Evolutionary conservation across 2,329 filamentous ascomycete genomes (phyloP).

Genomic region (Fusarium sp.): DNA sequence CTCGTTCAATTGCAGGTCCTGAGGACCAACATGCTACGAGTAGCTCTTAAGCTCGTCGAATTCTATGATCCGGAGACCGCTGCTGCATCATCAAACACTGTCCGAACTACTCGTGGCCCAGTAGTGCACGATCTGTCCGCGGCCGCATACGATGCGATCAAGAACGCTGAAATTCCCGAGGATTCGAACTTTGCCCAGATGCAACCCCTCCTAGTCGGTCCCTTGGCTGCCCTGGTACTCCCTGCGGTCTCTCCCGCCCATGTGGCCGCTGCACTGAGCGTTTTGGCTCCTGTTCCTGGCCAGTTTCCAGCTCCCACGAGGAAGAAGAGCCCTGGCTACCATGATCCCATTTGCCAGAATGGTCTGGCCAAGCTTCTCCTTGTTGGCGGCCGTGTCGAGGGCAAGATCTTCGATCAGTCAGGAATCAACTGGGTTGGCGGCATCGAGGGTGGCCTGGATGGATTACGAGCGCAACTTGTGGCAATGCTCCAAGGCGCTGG

Average conservation of each 20-base stretch:
- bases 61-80: slow-evolving; percentile 73
- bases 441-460: slow-evolving; percentile 85
- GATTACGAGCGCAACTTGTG: slow-evolving; percentile 85
- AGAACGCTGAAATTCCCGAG: slow-evolving; percentile 50
- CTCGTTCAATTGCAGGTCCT: slow-evolving; percentile 84
- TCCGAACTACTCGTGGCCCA: slow-evolving; percentile 48
- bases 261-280: slow-evolving; percentile 81
- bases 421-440: slow-evolving; percentile 75
- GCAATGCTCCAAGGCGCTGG: slow-evolving; percentile 84
- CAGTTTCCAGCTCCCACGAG: slow-evolving; percentile 83
- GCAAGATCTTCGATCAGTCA: slow-evolving; percentile 82
- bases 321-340: slow-evolving; percentile 81
- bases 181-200: slow-evolving; percentile 69
- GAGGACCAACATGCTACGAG: slow-evolving; percentile 88
- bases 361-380: slow-evolving; percentile 90
- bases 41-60: slow-evolving; percentile 87
- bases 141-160: slow-evolving; percentile 64
- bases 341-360: slow-evolving; percentile 82
- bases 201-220: slow-evolving; percentile 82
- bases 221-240: slow-evolving; percentile 82
- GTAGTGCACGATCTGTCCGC: slow-evolving; percentile 66
- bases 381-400: slow-evolving; percentile 88
- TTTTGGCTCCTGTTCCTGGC: slow-evolving; percentile 78
- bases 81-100: slow-evolving; percentile 47
- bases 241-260: slow-evolving; percentile 87